phyloP scores from a whole-genome alignment of 306 rosid genomes.

The Elaeagnus macrophylla region DNA sequence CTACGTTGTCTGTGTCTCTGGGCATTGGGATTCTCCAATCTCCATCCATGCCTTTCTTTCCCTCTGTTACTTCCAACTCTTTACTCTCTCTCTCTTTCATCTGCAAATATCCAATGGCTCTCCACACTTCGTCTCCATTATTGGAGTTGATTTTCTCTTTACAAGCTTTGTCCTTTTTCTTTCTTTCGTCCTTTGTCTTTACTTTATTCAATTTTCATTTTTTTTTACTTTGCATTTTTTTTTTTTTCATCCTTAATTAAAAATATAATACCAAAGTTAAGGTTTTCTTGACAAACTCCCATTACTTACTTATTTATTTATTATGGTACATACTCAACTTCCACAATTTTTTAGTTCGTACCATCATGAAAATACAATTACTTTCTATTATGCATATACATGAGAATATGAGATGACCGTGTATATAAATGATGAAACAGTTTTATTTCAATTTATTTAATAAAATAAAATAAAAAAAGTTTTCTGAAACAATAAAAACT shows the following conservation, averaged over 20 bases:
- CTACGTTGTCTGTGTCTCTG: no score
- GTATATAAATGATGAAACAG: no score
- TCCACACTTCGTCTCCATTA: constrained; percentile 46
- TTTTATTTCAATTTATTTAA: no score
- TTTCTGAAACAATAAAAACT: no score
- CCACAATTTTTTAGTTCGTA: no score
- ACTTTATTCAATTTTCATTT: neutral
- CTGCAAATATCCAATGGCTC: constrained; percentile 38
- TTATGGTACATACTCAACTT: no score
- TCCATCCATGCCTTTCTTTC: constrained; percentile 33
- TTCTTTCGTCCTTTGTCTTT: constrained; percentile 5
- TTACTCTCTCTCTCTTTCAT: no score
- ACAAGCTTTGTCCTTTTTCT: constrained; percentile 24
- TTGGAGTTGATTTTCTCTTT: constrained; percentile 28
- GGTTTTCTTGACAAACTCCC: constrained; percentile 6
- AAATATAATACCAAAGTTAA: constrained; percentile 1
- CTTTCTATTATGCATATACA: no score
- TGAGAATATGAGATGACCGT: no score
- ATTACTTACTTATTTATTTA: no score
- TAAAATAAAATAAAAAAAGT: no score
- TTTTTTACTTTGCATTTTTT: neutral
- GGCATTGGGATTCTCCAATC: neutral
- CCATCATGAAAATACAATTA: no score
- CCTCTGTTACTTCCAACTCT: constrained; percentile 1
- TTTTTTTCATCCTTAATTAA: neutral